Base-by-base conservation (phyloP, 805 yeast species). In the Ascoidea rubescens region DNA sequence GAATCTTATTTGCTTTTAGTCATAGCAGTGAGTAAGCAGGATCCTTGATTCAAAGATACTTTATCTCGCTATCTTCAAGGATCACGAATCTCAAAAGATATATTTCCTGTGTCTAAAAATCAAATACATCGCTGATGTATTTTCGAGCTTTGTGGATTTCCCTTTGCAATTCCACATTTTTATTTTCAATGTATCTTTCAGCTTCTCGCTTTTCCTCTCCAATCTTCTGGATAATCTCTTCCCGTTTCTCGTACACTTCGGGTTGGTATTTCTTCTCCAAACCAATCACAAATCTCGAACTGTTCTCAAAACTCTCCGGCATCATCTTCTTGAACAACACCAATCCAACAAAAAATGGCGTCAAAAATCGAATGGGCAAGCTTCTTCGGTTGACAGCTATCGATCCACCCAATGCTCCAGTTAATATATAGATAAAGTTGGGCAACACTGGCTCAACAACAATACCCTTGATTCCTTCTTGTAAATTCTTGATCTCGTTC, bases 361-460 rank as follows among this genome's bases (percentile, higher is more conserved):
- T 65, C 4, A 73, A 42, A 55, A 79, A 75, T 56, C 87, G 70
- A 5, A 73, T 44, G 1, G 78, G 77, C 7, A 79, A 62, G 1
- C 73, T 59, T 57, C 76, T 70, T 55, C 69, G 73, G 53, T 71
- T 70, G 14, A 71, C 77, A 42, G 77, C 55, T 52, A 82, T 75
- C 2, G 84, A 78, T 10, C 84, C 84, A 1, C 78, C 59, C 55
- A 82, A 72, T 4, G 81, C 65, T 5, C 74, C 69, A 0, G 85
- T 79, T 45, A 81, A 64, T 5, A 80, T 75, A 58, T 77, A 75
- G 50, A 80, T 71, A 46, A 74, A 61, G 47, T 70, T 69, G 17
- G 87, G 87, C 53, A 82, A 69, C 4, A 78, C 65, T 5, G 81
- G 79, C 56, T 79, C 84, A 51, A 64, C 69, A 17, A 78, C 68